Conservation (phyloP, 768 basidiomycete genomes). For the Suillus variegatus region DNA sequence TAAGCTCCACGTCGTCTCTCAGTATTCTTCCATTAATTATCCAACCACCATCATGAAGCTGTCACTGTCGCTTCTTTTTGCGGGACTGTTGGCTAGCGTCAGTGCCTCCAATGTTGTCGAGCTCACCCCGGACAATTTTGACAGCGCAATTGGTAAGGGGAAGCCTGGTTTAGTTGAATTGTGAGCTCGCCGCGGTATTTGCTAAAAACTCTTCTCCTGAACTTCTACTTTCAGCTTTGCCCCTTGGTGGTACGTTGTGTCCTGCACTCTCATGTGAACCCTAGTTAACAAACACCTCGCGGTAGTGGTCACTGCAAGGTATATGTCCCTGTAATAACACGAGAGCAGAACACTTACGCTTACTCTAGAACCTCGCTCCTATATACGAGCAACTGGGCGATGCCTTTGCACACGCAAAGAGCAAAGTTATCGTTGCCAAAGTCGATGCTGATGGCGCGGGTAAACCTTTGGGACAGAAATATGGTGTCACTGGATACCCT, state of each 20-base stretch:
- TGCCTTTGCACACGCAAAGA: slow-evolving; percentile 74
- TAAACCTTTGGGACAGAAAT: slow-evolving; percentile 72
- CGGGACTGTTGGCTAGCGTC: slow-evolving; percentile 55
- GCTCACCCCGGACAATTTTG: slow-evolving; percentile 74
- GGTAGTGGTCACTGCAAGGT: slow-evolving; percentile 87
- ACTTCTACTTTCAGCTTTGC: slow-evolving; percentile 58
- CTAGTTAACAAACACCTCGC: background rate
- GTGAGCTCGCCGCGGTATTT: slow-evolving; percentile 47
- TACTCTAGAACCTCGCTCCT: slow-evolving; percentile 80
- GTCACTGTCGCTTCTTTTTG: slow-evolving; percentile 53
- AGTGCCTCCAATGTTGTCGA: slow-evolving; percentile 85
- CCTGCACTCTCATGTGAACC: background rate
- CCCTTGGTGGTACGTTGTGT: slow-evolving; percentile 75
- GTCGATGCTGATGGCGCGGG: slow-evolving; percentile 92
- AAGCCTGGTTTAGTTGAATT: slow-evolving; percentile 90
- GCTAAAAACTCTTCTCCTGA: slow-evolving; percentile 5
- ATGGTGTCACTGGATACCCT: slow-evolving; percentile 82
- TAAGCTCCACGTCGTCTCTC: slow-evolving; percentile 32
- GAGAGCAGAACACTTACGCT: slow-evolving; percentile 1
- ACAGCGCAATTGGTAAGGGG: slow-evolving; percentile 71
- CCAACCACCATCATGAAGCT: slow-evolving; percentile 52
- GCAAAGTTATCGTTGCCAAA: slow-evolving; percentile 88
- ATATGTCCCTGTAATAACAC: slow-evolving; percentile 16
- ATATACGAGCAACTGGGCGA: slow-evolving; percentile 87
- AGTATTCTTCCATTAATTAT: slow-evolving; percentile 13